phyloP scores from a whole-genome alignment of 176 grass and related monocot species.

The Hordeum marinum region DNA sequence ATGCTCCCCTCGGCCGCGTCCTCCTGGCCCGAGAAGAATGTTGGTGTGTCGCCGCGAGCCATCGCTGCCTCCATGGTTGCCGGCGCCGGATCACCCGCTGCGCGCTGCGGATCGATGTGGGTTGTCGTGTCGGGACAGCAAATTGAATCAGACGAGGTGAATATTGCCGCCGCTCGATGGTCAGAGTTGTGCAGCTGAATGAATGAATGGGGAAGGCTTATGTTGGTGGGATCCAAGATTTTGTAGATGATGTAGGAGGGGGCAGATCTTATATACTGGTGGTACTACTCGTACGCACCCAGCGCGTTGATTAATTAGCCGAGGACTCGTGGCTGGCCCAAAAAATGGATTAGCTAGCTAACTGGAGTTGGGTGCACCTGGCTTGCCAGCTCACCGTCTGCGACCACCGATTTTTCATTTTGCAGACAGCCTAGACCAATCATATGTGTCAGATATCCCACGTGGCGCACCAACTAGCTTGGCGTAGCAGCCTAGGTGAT shows the following conservation, averaged over 20 bases:
- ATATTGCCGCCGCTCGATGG: background rate
- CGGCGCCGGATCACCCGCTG: background rate
- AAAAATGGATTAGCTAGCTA: background rate
- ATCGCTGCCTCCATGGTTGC: slow-evolving; percentile 9
- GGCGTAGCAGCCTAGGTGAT: background rate
- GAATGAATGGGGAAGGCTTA: background rate
- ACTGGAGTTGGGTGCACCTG: background rate
- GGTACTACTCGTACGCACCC: too few species aligned
- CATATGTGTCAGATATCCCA: background rate
- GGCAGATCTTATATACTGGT: background rate
- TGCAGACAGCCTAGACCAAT: background rate
- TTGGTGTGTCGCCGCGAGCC: background rate
- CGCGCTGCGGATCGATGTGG: too few species aligned
- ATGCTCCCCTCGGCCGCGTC: background rate
- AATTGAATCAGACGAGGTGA: background rate
- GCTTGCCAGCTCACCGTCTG: background rate
- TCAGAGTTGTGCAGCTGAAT: background rate
- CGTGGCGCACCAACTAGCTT: background rate
- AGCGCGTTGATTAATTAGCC: slow-evolving; percentile 20
- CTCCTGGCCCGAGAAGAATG: background rate
- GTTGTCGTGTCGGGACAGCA: background rate
- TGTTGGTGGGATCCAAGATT: background rate
- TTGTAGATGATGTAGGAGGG: background rate
- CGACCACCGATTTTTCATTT: background rate
- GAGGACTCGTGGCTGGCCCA: background rate